Evolutionary conservation across 169 alveolate genomes (phyloP).

Genomic region (Plasmodium inui): DNA sequence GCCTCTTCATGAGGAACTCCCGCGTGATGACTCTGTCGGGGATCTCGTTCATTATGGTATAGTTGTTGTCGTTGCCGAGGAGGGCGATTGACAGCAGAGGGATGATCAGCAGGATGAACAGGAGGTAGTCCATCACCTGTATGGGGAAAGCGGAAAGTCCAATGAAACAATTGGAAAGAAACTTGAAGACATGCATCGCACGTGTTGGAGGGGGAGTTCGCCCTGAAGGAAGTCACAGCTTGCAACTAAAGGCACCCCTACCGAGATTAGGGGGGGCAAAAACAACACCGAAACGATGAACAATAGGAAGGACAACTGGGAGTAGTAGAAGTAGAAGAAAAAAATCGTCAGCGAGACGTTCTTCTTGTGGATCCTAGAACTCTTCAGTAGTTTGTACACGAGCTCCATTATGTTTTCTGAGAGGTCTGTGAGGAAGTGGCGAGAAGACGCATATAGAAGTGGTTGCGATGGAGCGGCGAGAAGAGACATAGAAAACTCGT

Average conservation of each 20-base stretch:
- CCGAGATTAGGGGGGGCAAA: conserved; percentile 64
- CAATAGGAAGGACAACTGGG: conserved; percentile 31
- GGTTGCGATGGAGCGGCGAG: background rate
- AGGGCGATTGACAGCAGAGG: conserved; percentile 45
- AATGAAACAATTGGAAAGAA: background rate
- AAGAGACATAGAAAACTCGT: background rate
- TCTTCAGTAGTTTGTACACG: conserved; percentile 51
- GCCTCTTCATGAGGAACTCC: conserved; percentile 31
- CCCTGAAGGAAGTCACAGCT: background rate
- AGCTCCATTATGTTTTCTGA: conserved; percentile 53
- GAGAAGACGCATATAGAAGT: background rate
- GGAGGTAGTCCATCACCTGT: conserved; percentile 34
- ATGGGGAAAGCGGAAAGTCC: background rate
- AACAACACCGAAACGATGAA: conserved; percentile 19
- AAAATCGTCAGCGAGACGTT: conserved; percentile 43
- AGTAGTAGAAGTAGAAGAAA: conserved; percentile 52
- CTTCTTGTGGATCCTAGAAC: conserved; percentile 57
- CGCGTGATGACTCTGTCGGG: conserved; percentile 47
- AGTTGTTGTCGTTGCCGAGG: conserved; percentile 24
- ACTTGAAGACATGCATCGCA: no score
- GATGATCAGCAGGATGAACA: conserved; percentile 21
- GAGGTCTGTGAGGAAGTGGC: background rate
- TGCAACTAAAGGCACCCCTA: background rate
- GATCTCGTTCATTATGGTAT: conserved; percentile 61
- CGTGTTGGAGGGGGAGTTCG: background rate